Evolutionary conservation across 768 basidiomycete species (phyloP), one percentile per base, ranked within the genome.

Genomic region (Austroboletus eburneus): DNA sequence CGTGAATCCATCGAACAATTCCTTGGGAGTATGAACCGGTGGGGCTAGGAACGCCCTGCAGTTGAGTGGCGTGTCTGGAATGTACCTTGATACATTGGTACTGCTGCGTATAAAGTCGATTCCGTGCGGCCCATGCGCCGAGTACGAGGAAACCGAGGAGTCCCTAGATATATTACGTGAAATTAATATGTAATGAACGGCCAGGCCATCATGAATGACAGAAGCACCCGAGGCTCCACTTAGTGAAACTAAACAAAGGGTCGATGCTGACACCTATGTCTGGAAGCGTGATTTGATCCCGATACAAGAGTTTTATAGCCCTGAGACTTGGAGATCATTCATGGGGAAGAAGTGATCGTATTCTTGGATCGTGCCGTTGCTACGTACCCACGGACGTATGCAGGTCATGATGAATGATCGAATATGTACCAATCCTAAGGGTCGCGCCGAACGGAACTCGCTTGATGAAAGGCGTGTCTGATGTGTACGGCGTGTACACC

Each of bases 371-470:
- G 72, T 78, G 33, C 84, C 83, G 38, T 74, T 70, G 34, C 85
- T 79, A 23, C 85, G 87, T 8, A 87, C 79, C 17, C 73, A 78
- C 72, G 78, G 83, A 62, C 86, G 81, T 30, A 66, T 62, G 63
- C 87, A 90, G 3, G 77, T 77, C 18, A 88, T 58, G 43, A 87
- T 69, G 52, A 27, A 48, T 7, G 17, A 29, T 21, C 8, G 21
- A 16, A 9, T 3, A 7, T 50, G n/a, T n/a, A n/a, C n/a, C 21
- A 54, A 37, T 17, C 7, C 20, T n/a, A 8, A 8, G 24, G 18
- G 18, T n/a, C 16, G 23, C 5, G 6, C 12, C 34, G 30, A 43
- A 46, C 9, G 24, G 14, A 10, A 65, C 80, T 46, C 55, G 84
- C 84, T 87, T 78, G 24, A 74, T 75, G 25, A 76, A 71, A 5